Percentiles rank a stretch among this genome's conserved stretches.
phyloP scores from a whole-genome alignment of 495 filamentous ascomycete genomes.

The Penicillium bialowiezense region DNA sequence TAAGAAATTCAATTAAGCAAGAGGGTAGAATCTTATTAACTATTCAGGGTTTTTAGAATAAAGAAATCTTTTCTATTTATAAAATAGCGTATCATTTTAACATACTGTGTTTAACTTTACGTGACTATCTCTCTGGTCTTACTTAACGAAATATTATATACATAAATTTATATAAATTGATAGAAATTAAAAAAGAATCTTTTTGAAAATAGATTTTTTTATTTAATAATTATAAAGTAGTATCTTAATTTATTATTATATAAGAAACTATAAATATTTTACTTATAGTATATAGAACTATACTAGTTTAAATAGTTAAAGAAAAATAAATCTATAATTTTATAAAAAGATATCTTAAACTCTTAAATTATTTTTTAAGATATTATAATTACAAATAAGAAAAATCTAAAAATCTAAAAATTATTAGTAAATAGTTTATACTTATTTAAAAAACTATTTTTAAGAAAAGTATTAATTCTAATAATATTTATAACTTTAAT shows the following conservation, averaged over 20 bases:
- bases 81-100: too few relatives aligned
- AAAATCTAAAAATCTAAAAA: too few relatives aligned
- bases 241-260: slow-evolving; percentile 4
- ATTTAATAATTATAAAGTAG: slow-evolving; percentile 12
- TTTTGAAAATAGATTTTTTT: slow-evolving; percentile 30
- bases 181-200: too few relatives aligned
- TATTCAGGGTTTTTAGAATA: slow-evolving; percentile 9
- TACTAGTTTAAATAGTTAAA: neutral
- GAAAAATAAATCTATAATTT: slow-evolving; percentile 22
- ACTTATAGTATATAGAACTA: too few relatives aligned
- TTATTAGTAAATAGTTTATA: too few relatives aligned
- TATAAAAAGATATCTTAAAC: slow-evolving; percentile 25
- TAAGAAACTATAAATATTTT: neutral
- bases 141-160: neutral
- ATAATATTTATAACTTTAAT: too few relatives aligned
- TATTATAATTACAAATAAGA: too few relatives aligned
- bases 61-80: slow-evolving; percentile 6
- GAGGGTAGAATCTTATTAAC: slow-evolving; percentile 7
- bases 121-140: slow-evolving; percentile 9
- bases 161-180: slow-evolving; percentile 26
- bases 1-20: neutral
- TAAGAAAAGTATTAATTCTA: too few relatives aligned
- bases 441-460: too few relatives aligned
- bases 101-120: slow-evolving; percentile 14
- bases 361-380: slow-evolving; percentile 28